These are phyloP conservation scores for Ascocoryne sarcoides DNA, from an alignment of 2,329 filamentous ascomycete species.

Conservation along the genomic window DNA sequence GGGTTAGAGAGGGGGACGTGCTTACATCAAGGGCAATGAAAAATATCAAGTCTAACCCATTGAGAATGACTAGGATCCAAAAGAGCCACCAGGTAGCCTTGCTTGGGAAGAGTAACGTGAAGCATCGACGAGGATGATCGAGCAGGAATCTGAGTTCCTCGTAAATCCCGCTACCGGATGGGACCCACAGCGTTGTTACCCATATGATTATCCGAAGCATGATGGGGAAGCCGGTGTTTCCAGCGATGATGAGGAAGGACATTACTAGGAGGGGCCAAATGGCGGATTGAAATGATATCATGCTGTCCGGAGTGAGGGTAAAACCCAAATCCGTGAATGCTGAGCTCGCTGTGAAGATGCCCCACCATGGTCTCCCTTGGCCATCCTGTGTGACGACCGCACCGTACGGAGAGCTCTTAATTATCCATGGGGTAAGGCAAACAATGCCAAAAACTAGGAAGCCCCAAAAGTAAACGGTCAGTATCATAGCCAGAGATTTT, in stretches of 20 bases:
- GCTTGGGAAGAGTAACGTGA: conserved; percentile 86
- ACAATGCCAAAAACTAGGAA: conserved; percentile 73
- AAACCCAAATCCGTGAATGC: conserved; percentile 95
- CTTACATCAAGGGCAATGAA: conserved; percentile 86
- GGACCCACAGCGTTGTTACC: conserved; percentile 59
- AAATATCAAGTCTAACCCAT: conserved; percentile 77
- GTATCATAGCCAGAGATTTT: conserved; percentile 72
- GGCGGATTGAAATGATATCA: conserved; percentile 78
- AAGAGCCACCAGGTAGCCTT: conserved; percentile 95
- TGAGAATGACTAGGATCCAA: conserved; percentile 71
- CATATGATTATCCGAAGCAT: conserved; percentile 94
- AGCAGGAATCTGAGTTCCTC: conserved; percentile 87
- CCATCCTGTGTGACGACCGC: conserved; percentile 52
- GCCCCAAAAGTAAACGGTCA: conserved; percentile 72
- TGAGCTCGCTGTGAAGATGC: conserved; percentile 77
- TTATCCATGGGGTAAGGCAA: conserved; percentile 73
- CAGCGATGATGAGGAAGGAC: conserved; percentile 83
- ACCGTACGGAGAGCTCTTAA: conserved; percentile 53
- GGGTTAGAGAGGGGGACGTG: conserved; percentile 13
- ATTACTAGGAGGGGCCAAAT: conserved; percentile 68
- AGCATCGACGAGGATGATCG: conserved; percentile 91
- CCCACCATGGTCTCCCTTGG: conserved; percentile 76
- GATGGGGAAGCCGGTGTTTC: conserved; percentile 91
- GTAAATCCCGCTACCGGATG: conserved; percentile 62
- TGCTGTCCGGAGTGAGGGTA: conserved; percentile 85